phyloP scores from a whole-genome alignment of 2,329 filamentous ascomycete genomes.

The Aureobasidium vineae region DNA sequence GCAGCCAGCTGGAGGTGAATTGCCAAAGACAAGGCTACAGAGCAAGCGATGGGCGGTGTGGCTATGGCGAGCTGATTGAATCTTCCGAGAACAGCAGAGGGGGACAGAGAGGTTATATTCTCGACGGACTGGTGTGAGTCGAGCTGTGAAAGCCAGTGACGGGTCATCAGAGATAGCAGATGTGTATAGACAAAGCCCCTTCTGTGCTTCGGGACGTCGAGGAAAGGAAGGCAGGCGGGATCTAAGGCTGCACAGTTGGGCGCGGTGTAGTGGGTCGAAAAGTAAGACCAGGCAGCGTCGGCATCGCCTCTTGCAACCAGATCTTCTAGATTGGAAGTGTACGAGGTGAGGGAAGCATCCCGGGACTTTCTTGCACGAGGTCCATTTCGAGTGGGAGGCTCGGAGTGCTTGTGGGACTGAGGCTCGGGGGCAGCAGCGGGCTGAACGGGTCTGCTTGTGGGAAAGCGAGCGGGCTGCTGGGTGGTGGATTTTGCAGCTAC shows the following conservation, averaged over 20 bases:
- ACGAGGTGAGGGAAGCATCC: slow-evolving; percentile 1
- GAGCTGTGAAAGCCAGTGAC: slow-evolving; percentile 9
- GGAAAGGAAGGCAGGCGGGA: background rate
- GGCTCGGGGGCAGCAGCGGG: background rate
- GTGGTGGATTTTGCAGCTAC: slow-evolving; percentile 1
- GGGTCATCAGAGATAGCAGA: background rate
- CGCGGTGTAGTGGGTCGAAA: slow-evolving; percentile 7
- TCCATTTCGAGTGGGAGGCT: background rate
- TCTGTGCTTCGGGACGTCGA: slow-evolving; percentile 18
- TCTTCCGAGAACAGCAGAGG: background rate
- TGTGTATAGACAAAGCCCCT: background rate
- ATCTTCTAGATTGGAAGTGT: slow-evolving; percentile 9
- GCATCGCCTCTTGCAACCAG: background rate
- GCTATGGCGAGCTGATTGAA: slow-evolving; percentile 7
- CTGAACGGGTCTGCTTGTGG: background rate
- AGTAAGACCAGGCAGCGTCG: slow-evolving; percentile 21
- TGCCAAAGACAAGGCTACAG: background rate
- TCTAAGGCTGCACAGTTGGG: slow-evolving; percentile 15
- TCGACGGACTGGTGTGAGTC: background rate
- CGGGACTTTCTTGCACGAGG: background rate
- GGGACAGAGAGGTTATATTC: background rate
- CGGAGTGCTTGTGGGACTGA: background rate
- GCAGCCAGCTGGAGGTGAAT: slow-evolving; percentile 8
- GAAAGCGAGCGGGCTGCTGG: background rate
- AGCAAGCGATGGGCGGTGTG: background rate